Conservation (phyloP, 805 yeast genomes). For the Sugiyamaella lignohabitans region DNA sequence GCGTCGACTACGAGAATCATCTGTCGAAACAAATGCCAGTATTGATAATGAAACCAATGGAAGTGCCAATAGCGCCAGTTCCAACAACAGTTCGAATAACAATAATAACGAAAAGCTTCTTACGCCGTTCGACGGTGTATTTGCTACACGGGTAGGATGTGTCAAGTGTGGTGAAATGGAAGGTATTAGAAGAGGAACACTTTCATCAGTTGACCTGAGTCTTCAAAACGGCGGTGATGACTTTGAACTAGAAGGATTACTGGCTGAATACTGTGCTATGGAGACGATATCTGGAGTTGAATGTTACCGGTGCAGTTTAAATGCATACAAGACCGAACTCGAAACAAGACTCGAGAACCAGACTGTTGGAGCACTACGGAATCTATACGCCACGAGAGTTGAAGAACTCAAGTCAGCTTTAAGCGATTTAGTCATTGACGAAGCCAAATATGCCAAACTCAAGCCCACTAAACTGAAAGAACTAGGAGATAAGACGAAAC, state of each 20-base stretch:
- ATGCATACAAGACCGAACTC: constrained; percentile 27
- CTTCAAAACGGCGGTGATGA: constrained; percentile 16
- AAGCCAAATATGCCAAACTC: constrained; percentile 65
- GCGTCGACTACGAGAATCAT: not conserved
- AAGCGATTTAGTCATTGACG: constrained; percentile 62
- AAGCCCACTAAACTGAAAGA: constrained; percentile 69
- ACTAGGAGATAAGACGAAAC: constrained; percentile 77
- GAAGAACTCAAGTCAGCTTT: constrained; percentile 48
- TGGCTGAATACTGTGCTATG: constrained; percentile 39
- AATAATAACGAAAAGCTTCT: constrained; percentile 38
- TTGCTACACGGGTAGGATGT: constrained; percentile 87
- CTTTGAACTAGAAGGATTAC: constrained; percentile 21
- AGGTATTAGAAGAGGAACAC: constrained; percentile 77
- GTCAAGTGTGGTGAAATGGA: constrained; percentile 88
- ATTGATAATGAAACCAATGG: not conserved
- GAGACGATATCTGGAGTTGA: constrained; percentile 91
- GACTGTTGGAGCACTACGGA: constrained; percentile 5
- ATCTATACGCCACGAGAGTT: constrained; percentile 41
- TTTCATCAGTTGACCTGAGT: constrained; percentile 36
- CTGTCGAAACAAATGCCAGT: constrained; percentile 1
- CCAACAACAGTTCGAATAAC: not conserved
- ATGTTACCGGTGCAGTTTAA: constrained; percentile 85
- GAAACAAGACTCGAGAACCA: constrained; percentile 14
- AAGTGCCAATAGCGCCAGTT: not conserved
- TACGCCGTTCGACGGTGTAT: constrained; percentile 88